A percentile compares a stretch with the other conserved stretches of the same genome.
Evolutionary conservation across 352 stramenopile species (phyloP).

Genomic region (Phytophthora tentaculata): DNA sequence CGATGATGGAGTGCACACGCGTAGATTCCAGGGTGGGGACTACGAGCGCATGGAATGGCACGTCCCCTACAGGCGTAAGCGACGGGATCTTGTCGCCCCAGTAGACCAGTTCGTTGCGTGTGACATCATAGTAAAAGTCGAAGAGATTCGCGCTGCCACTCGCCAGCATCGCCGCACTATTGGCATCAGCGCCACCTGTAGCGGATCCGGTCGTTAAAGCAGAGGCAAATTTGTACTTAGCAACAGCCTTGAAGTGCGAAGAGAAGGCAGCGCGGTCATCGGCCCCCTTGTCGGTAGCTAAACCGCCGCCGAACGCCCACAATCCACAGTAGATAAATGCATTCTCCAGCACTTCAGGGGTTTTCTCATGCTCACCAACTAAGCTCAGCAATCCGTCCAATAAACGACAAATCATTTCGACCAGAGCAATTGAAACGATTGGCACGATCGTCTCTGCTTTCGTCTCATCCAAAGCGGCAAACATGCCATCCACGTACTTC

Average conservation of each 20-base stretch:
- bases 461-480: slow-evolving; percentile 68
- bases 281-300: slow-evolving; percentile 87
- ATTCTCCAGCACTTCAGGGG: slow-evolving; percentile 91
- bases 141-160: slow-evolving; percentile 58
- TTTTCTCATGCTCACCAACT: slow-evolving; percentile 85
- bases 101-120: slow-evolving; percentile 73
- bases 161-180: slow-evolving; percentile 17
- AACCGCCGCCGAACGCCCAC: slow-evolving; percentile 95
- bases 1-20: slow-evolving; percentile 67
- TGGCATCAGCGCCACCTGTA: slow-evolving; percentile 20
- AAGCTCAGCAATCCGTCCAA: slow-evolving; percentile 91
- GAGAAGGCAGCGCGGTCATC: slow-evolving; percentile 71
- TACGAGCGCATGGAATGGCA: slow-evolving; percentile 66
- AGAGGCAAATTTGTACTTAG: slow-evolving; percentile 77
- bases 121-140: slow-evolving; percentile 80
- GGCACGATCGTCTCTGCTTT: slow-evolving; percentile 70
- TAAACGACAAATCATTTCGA: slow-evolving; percentile 93
- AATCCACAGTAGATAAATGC: slow-evolving; percentile 95
- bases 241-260: slow-evolving; percentile 56
- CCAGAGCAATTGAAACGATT: slow-evolving; percentile 59
- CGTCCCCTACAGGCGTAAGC: slow-evolving; percentile 39
- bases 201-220: not conserved
- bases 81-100: slow-evolving; percentile 77
- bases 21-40: slow-evolving; percentile 84
- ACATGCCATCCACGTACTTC: slow-evolving; percentile 93